Percentiles rank a stretch among this genome's conserved stretches.
phyloP scores from a whole-genome alignment of 345 rosid species.

The Salix arbutifolia region DNA sequence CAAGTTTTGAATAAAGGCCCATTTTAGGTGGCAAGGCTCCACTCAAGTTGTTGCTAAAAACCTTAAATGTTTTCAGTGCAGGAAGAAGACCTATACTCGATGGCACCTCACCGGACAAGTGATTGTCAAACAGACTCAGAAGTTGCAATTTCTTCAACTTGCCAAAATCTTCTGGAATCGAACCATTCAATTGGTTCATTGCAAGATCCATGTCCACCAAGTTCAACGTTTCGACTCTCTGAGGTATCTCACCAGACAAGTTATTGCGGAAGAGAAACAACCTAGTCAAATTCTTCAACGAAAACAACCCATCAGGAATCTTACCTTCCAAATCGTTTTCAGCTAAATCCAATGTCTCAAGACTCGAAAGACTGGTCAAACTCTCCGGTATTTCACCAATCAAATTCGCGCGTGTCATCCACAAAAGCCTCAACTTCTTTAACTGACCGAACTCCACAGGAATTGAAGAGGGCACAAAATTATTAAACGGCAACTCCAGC shows the following conservation, averaged over 20 bases:
- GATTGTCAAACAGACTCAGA: constrained; percentile 65
- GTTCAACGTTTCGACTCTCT: constrained; percentile 35
- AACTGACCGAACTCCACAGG: constrained; percentile 61
- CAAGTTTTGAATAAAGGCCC: constrained; percentile 63
- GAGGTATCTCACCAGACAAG: constrained; percentile 58
- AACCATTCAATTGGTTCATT: constrained; percentile 61
- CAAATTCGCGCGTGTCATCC: constrained; percentile 48
- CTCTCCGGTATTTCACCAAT: constrained; percentile 59
- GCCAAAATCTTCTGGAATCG: constrained; percentile 70
- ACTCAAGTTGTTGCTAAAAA: constrained; percentile 56
- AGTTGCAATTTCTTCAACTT: constrained; percentile 54
- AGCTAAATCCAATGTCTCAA: constrained; percentile 46
- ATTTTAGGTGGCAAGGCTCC: constrained; percentile 67
- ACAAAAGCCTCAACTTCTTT: constrained; percentile 43
- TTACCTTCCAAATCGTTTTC: constrained; percentile 48
- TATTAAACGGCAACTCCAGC: constrained; percentile 43
- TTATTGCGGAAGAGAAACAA: constrained; percentile 47
- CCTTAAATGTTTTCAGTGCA: constrained; percentile 22
- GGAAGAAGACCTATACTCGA: constrained; percentile 50
- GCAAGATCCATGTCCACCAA: constrained; percentile 71
- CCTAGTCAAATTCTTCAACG: constrained; percentile 39
- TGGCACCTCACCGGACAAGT: constrained; percentile 61
- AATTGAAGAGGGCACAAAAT: constrained; percentile 47
- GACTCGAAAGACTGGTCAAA: constrained; percentile 41
- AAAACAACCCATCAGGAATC: constrained; percentile 47